Conservation (phyloP, 202 grass and related monocot genomes). For the Schoenoplectus tabernaemontani region DNA sequence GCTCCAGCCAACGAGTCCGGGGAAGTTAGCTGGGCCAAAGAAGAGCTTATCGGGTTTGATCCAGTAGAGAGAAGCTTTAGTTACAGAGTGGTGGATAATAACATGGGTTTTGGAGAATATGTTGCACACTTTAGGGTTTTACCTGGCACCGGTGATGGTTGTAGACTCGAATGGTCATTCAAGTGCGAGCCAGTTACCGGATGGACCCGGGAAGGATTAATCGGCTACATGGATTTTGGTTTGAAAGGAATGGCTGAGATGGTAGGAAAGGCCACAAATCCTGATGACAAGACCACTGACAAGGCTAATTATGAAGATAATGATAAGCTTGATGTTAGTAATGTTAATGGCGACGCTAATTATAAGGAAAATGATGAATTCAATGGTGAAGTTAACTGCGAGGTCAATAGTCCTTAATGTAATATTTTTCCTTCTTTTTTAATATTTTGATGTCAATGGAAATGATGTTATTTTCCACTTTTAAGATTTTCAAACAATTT, state of each 20-base stretch:
- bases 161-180: constrained; percentile 62
- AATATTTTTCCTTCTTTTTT: background rate
- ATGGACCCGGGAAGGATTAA: constrained; percentile 45
- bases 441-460: background rate
- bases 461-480: background rate
- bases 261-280: constrained; percentile 23
- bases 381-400: background rate
- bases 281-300: background rate
- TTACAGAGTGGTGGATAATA: constrained; percentile 52
- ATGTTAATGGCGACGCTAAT: background rate
- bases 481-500: background rate
- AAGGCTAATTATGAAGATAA: background rate
- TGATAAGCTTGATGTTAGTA: background rate
- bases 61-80: constrained; percentile 18
- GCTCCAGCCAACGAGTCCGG: background rate
- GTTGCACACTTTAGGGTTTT: constrained; percentile 31
- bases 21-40: constrained; percentile 41
- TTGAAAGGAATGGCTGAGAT: constrained; percentile 42
- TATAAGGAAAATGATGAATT: constrained; percentile 1
- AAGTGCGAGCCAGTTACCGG: constrained; percentile 53
- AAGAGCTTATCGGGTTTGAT: constrained; percentile 61
- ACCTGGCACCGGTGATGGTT: background rate
- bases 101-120: constrained; percentile 58
- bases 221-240: constrained; percentile 32
- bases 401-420: background rate